Evolutionary conservation across 805 yeast genomes (phyloP).

Genomic region (Lachancea waltii): DNA sequence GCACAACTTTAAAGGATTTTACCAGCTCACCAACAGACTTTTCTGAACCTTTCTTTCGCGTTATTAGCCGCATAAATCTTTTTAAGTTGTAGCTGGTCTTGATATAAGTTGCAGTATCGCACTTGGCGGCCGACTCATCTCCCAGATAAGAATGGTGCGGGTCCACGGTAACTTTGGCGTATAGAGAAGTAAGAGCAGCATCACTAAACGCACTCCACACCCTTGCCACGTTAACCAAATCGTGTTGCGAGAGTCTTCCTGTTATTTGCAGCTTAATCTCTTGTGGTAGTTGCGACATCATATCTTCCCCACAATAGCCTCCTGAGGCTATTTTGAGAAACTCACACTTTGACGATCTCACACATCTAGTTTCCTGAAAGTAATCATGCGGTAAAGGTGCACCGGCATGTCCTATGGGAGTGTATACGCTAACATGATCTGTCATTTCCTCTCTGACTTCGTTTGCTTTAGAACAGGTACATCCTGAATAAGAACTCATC

Average conservation of each 20-base stretch:
- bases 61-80: conserved; percentile 27
- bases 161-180: conserved; percentile 27
- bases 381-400: conserved; percentile 10
- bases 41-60: conserved; percentile 1
- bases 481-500: too few species aligned
- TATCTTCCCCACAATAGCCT: too few species aligned
- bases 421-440: conserved; percentile 9
- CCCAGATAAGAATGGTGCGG: conserved; percentile 35
- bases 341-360: too few species aligned
- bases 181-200: conserved; percentile 33
- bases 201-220: conserved; percentile 30
- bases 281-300: conserved; percentile 29
- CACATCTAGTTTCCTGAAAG: conserved; percentile 1
- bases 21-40: conserved; percentile 15
- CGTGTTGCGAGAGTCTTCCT: conserved; percentile 35
- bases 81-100: conserved; percentile 38
- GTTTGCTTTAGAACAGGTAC: too few species aligned
- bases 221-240: conserved; percentile 31
- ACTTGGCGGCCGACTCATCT: too few species aligned
- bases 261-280: conserved; percentile 34
- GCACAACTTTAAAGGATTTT: conserved; percentile 30
- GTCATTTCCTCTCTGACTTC: conserved; percentile 4
- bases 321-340: too few species aligned
- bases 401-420: conserved; percentile 16
- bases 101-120: conserved; percentile 25